These are phyloP conservation scores for Cyclotella atomus DNA, from an alignment of 108 stramenopile genomes.

Conservation along the genomic window DNA sequence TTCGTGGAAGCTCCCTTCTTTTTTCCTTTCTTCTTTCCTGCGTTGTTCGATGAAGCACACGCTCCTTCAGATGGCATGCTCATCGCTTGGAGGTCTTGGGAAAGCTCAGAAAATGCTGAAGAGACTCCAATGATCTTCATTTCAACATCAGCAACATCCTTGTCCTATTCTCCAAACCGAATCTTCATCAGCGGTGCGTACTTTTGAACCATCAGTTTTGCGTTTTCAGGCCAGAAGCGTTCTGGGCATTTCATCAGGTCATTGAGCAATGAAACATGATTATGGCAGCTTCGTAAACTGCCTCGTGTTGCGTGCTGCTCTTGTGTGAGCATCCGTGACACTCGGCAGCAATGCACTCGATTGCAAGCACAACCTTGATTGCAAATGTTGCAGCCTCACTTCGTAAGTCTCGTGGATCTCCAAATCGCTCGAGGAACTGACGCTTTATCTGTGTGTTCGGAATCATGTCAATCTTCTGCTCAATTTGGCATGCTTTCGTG, in stretches of 20 bases:
- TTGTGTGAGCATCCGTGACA: not conserved
- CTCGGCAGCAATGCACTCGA: constrained; percentile 9
- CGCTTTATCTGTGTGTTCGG: not conserved
- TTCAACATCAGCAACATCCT: not conserved
- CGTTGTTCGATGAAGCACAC: too few species aligned
- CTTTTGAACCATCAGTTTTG: not conserved
- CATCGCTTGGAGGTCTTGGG: not conserved
- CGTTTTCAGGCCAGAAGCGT: not conserved
- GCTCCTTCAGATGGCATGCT: too few species aligned
- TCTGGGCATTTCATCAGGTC: constrained; percentile 7
- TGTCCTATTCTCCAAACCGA: constrained; percentile 7
- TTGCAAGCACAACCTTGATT: not conserved
- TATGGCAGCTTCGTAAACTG: not conserved
- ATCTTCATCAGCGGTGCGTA: constrained; percentile 9
- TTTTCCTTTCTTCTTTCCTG: too few species aligned
- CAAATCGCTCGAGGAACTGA: not conserved
- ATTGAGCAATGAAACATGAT: constrained; percentile 6
- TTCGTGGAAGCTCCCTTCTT: too few species aligned
- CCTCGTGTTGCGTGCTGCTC: not conserved
- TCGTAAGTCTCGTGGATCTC: not conserved
- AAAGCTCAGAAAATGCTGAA: not conserved
- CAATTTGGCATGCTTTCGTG: constrained; percentile 5
- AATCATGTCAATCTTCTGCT: not conserved
- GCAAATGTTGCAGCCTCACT: constrained; percentile 1
- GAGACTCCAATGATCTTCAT: not conserved